phyloP scores from a whole-genome alignment of 768 basidiomycete species.

The Termitomyces sp. region DNA sequence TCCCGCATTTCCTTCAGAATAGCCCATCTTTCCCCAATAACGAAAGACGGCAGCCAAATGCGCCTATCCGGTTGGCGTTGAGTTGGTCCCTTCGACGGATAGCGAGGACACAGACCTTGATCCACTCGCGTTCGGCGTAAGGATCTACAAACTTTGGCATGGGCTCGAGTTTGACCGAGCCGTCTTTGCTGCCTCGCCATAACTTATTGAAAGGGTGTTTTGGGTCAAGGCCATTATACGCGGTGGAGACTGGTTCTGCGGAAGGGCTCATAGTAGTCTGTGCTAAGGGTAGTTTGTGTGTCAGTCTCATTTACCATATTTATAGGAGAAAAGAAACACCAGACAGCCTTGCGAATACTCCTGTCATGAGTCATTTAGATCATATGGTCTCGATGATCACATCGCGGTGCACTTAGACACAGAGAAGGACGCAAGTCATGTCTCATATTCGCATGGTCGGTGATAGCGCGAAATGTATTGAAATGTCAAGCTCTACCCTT shows the following conservation, averaged over 20 bases:
- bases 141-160: constrained; percentile 19
- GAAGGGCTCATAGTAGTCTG: constrained; percentile 14
- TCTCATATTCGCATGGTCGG: background rate
- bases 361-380: background rate
- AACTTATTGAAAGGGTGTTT: constrained; percentile 12
- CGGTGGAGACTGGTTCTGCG: background rate
- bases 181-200: constrained; percentile 18
- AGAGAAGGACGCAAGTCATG: background rate
- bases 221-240: background rate
- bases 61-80: constrained; percentile 5
- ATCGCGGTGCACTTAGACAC: background rate
- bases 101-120: constrained; percentile 12
- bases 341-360: background rate
- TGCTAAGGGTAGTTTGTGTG: background rate
- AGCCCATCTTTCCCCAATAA: constrained; percentile 33
- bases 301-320: background rate
- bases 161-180: constrained; percentile 14
- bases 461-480: background rate
- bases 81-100: background rate
- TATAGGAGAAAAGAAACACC: background rate
- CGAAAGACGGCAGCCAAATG: constrained; percentile 22
- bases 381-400: background rate
- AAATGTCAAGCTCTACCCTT: background rate
- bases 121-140: constrained; percentile 22
- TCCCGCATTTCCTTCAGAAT: constrained; percentile 43